Conservation (phyloP, 179 eudicot species). For the Beta corolliflora region DNA sequence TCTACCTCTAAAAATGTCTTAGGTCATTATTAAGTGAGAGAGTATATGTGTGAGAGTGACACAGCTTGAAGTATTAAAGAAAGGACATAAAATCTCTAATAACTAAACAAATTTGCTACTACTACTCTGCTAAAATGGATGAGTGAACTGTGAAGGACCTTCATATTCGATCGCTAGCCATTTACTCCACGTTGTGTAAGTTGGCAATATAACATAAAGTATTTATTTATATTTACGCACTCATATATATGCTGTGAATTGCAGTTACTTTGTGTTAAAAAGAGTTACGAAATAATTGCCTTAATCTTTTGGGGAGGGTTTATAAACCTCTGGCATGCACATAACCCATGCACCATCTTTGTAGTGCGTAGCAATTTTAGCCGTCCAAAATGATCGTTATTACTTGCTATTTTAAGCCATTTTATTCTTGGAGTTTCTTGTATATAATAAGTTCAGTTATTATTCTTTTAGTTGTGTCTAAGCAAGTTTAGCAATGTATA, state of each 20-base stretch:
- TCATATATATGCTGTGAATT: constrained; percentile 14
- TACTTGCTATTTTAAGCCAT: background rate
- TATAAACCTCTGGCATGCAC: background rate
- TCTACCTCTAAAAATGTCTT: background rate
- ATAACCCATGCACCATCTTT: constrained; percentile 34
- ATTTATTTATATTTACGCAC: background rate
- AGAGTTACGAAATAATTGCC: constrained; percentile 20
- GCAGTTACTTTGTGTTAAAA: background rate
- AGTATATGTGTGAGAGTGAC: background rate
- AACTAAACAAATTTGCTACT: too few relatives aligned
- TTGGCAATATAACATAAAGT: background rate
- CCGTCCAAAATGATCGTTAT: constrained; percentile 35
- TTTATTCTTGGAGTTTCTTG: background rate
- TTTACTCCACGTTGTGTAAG: background rate
- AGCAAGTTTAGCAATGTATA: background rate
- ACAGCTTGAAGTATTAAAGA: too few relatives aligned
- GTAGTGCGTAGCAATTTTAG: constrained; percentile 27
- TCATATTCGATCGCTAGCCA: constrained; percentile 17
- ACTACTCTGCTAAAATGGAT: too few relatives aligned
- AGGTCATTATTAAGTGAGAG: background rate
- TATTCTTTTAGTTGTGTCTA: background rate
- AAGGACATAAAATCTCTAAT: background rate
- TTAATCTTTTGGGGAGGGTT: constrained; percentile 13
- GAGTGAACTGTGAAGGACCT: background rate
- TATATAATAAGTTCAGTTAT: constrained; percentile 18